These are phyloP conservation scores for Nothophaeocryptopus gaeumannii DNA, from an alignment of 2,329 filamentous ascomycete species.

Conservation along the genomic window DNA sequence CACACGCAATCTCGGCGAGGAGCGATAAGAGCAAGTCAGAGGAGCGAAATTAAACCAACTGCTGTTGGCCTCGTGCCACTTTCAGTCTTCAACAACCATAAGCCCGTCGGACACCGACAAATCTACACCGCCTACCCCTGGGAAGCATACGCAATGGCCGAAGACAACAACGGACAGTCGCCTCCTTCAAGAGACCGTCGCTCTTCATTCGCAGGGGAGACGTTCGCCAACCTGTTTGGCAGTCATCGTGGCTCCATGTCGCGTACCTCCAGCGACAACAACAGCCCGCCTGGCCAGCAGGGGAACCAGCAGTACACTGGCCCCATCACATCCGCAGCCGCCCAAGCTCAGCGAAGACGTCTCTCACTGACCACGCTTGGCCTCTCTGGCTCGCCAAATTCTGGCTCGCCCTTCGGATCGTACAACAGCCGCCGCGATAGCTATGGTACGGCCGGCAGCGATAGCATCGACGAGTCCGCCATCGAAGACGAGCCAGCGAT, in stretches of 20 bases:
- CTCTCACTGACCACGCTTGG: conserved; percentile 51
- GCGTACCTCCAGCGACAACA: conserved; percentile 34
- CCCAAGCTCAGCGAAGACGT: conserved; percentile 49
- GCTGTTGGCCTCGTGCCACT: no score
- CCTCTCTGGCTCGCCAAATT: conserved; percentile 44
- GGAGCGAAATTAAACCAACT: no score
- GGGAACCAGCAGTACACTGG: conserved; percentile 38
- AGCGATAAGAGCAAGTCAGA: no score
- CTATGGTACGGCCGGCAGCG: conserved; percentile 42
- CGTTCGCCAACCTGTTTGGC: conserved; percentile 50
- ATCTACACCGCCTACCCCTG: no score
- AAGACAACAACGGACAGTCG: no score
- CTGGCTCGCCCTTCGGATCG: conserved; percentile 43
- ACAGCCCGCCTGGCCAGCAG: conserved; percentile 18
- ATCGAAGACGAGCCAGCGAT: conserved; percentile 50
- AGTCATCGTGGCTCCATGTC: conserved; percentile 30
- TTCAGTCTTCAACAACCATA: no score
- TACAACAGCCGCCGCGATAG: conserved; percentile 44
- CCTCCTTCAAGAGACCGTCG: conserved; percentile 38
- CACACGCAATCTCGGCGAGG: no score
- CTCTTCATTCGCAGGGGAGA: conserved; percentile 48
- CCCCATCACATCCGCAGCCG: conserved; percentile 49
- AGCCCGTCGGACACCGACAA: no score
- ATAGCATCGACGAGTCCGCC: conserved; percentile 48
- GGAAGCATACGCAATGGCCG: no score